Evolutionary conservation across 345 rosid species (phyloP).

Genomic region (Punica granatum): DNA sequence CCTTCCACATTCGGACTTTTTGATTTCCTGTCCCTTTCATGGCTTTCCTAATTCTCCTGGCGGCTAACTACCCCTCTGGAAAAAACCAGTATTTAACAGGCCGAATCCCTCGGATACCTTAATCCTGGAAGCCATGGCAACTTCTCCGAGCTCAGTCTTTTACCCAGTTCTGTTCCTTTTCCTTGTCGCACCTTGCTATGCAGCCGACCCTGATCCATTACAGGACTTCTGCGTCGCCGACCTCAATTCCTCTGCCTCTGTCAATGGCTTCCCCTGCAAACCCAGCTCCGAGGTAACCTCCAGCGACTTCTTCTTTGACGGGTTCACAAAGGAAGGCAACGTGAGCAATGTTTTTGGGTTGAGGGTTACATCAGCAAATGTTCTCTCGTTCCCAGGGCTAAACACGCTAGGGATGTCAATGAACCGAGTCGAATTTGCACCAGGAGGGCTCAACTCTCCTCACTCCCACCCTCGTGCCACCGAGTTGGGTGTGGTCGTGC

Average conservation of each 20-base stretch:
- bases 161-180: too few relatives aligned
- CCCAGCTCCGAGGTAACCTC: constrained; percentile 34
- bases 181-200: constrained; percentile 26
- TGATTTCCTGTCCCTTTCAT: not conserved
- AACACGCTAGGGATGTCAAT: constrained; percentile 60
- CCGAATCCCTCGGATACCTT: not conserved
- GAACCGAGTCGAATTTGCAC: constrained; percentile 59
- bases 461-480: constrained; percentile 61
- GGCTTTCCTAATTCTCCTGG: not conserved
- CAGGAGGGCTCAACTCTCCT: constrained; percentile 56
- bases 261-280: constrained; percentile 78
- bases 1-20: constrained; percentile 9
- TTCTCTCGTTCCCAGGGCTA: constrained; percentile 44
- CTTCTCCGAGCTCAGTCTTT: not conserved
- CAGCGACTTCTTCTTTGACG: constrained; percentile 70
- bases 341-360: constrained; percentile 34
- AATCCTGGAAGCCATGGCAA: not conserved
- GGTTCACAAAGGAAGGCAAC: constrained; percentile 37
- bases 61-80: not conserved
- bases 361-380: constrained; percentile 31
- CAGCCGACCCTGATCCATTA: constrained; percentile 50
- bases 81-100: not conserved
- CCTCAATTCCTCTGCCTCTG: constrained; percentile 25
- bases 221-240: constrained; percentile 69
- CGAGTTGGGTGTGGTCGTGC: constrained; percentile 42